These are phyloP conservation scores for Melastoma malabathricum DNA, from an alignment of 345 rosid genomes.

Conservation along the genomic window DNA sequence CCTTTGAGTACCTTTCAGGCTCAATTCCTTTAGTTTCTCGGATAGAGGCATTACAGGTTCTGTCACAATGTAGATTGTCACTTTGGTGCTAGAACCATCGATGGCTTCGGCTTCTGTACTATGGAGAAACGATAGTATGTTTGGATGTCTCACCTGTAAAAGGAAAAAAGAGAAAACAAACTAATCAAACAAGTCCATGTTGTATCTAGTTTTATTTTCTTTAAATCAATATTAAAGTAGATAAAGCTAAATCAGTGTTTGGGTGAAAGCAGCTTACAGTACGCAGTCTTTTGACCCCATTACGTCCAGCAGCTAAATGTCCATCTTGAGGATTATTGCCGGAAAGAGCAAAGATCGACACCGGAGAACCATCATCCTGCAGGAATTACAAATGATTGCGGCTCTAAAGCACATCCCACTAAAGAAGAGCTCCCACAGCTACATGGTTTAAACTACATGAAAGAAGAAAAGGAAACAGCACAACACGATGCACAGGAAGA, in stretches of 20 bases:
- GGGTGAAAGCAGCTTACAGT: constrained; percentile 37
- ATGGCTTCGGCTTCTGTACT: constrained; percentile 81
- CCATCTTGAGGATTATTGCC: constrained; percentile 81
- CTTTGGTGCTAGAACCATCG: constrained; percentile 58
- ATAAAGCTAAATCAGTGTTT: neutral
- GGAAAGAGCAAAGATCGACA: constrained; percentile 68
- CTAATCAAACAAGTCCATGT: too few species aligned
- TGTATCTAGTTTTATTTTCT: neutral
- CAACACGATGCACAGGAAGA: too few species aligned
- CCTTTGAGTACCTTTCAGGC: constrained; percentile 86
- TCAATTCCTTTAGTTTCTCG: constrained; percentile 92
- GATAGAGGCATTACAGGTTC: constrained; percentile 96
- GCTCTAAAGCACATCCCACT: neutral
- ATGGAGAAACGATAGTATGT: constrained; percentile 79
- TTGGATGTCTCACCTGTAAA: constrained; percentile 93
- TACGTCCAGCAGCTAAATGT: constrained; percentile 84
- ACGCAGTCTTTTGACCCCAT: constrained; percentile 97
- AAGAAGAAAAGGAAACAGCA: too few species aligned
- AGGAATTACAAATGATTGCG: constrained; percentile 2
- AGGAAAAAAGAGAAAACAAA: neutral
- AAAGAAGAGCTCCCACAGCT: neutral
- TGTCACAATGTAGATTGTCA: constrained; percentile 83
- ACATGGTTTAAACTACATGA: too few species aligned
- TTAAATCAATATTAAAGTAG: neutral
- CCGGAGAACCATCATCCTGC: constrained; percentile 95